These are phyloP conservation scores for Trichocladium uniseriatum DNA, from an alignment of 495 filamentous ascomycete species.

Conservation along the genomic window DNA sequence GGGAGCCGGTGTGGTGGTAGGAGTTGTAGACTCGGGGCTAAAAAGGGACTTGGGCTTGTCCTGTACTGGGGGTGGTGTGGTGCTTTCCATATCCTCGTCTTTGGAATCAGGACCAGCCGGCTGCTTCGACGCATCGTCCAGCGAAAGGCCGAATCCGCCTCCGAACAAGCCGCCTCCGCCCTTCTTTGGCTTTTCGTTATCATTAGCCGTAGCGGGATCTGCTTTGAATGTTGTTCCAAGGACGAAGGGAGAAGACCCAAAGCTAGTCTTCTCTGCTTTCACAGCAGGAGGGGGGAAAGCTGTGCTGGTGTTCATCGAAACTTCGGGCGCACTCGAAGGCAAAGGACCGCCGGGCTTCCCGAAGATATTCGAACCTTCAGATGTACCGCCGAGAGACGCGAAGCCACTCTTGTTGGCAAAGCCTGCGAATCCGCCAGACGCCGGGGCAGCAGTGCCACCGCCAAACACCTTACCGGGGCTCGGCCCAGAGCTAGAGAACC, in stretches of 20 bases:
- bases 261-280: constrained; percentile 34
- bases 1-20: constrained; percentile 43
- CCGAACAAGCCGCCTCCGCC: constrained; percentile 46
- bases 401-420: constrained; percentile 54
- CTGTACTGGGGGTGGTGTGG: constrained; percentile 25
- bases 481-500: constrained; percentile 19
- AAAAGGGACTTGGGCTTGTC: constrained; percentile 28
- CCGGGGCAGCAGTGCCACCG: constrained; percentile 17
- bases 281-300: constrained; percentile 31
- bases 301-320: constrained; percentile 34
- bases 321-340: constrained; percentile 28
- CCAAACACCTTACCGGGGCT: constrained; percentile 29
- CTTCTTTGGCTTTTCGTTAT: constrained; percentile 46
- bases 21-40: constrained; percentile 45
- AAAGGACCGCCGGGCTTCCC: constrained; percentile 35
- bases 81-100: constrained; percentile 51
- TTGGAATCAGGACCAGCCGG: constrained; percentile 38
- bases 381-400: constrained; percentile 34
- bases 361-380: constrained; percentile 39
- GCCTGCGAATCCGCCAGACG: constrained; percentile 45
- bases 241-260: constrained; percentile 57
- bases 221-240: constrained; percentile 74
- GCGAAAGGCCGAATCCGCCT: constrained; percentile 43
- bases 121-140: constrained; percentile 39
- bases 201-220: constrained; percentile 51